Base-by-base conservation (phyloP, 1,284 basidiomycete species). In the Cryptococcus hybrid region DNA sequence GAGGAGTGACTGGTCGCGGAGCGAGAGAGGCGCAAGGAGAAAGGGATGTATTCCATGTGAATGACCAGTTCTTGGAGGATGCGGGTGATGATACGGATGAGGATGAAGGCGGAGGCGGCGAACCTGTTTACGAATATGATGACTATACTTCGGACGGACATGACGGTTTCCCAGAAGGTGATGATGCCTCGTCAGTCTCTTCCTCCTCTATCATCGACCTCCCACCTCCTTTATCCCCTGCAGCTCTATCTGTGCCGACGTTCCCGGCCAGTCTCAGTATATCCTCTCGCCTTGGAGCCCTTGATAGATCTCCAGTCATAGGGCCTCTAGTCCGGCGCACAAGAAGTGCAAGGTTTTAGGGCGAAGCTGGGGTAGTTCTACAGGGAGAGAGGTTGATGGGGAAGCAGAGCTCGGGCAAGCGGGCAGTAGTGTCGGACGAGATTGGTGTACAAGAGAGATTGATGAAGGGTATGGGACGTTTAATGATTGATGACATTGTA, bases 131-230 rank as follows among this genome's bases (percentile, higher is more conserved):
- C 30, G 30, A 30, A 30, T 4, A 30, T 30, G 30, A 30, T 4
- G 30, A 30, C 30, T 30, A 30, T 30, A 30, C 30, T 30, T 30
- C 30, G 4, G 30, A 30, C 30, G 55, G 51, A 13, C 46, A 57
- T 5, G 36, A 35, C 30, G 30, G 30, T 30, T 30, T 30, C 30
- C 30, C 30, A 30, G 30, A 30, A 30, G 30, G 4, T 11, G 52
- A 54, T 7, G 47, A 56, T 11, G 46, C 59, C 3, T 67, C 65
- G 1, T 63, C 61, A 1, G 55, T 70, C 9, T 68, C 66, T n/a
- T 60, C 62, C 52, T 67, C 65, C n/a, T 64, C 61, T 34, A 71
- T 71, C 52, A 71, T 71, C 15, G 69, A 71, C 53, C 61, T 71
- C 7, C 69, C 69, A 9, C 66, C 59, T 8, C 59, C 69, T 2